Evolutionary conservation across 225 moss, liverwort and hornwort species (phyloP).

Genomic region (Bryum argenteum): DNA sequence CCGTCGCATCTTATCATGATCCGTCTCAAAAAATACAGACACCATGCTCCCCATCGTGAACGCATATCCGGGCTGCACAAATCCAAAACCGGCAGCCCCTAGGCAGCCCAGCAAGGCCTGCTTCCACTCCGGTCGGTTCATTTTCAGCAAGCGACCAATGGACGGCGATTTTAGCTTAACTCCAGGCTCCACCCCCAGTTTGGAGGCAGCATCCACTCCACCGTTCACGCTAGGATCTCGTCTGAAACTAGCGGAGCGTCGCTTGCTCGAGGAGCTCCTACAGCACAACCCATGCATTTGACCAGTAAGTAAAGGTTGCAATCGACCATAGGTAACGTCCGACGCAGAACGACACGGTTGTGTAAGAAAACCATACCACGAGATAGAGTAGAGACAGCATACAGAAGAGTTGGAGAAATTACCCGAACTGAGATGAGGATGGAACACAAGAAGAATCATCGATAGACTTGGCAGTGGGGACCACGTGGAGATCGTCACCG

Average conservation of each 20-base stretch:
- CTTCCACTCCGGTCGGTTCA: slow-evolving; percentile 66
- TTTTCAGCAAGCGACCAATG: slow-evolving; percentile 38
- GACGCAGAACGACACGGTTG: background rate
- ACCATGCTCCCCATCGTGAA: slow-evolving; percentile 54
- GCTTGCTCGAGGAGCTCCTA: slow-evolving; percentile 38
- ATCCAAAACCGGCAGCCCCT: slow-evolving; percentile 51
- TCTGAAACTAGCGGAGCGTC: slow-evolving; percentile 31
- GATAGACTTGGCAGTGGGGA: background rate
- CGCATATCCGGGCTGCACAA: slow-evolving; percentile 47
- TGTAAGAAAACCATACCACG: background rate
- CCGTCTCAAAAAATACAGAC: slow-evolving; percentile 38
- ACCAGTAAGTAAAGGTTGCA: background rate
- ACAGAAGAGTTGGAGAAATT: background rate
- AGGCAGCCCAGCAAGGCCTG: slow-evolving; percentile 40
- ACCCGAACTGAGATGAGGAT: slow-evolving; percentile 29
- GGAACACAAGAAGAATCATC: slow-evolving; percentile 13
- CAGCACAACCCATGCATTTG: background rate
- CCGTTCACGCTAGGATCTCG: slow-evolving; percentile 39
- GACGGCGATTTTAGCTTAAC: slow-evolving; percentile 47
- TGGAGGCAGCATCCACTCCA: slow-evolving; percentile 9
- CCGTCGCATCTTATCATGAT: slow-evolving; percentile 41
- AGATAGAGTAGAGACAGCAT: background rate
- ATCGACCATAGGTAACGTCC: background rate
- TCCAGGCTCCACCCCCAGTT: slow-evolving; percentile 24
- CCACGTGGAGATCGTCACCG: slow-evolving; percentile 26